A percentile compares a stretch with the other conserved stretches of the same genome.
phyloP scores from a whole-genome alignment of 1,139 yeast genomes.

The Magnusiomyces paraingens region DNA sequence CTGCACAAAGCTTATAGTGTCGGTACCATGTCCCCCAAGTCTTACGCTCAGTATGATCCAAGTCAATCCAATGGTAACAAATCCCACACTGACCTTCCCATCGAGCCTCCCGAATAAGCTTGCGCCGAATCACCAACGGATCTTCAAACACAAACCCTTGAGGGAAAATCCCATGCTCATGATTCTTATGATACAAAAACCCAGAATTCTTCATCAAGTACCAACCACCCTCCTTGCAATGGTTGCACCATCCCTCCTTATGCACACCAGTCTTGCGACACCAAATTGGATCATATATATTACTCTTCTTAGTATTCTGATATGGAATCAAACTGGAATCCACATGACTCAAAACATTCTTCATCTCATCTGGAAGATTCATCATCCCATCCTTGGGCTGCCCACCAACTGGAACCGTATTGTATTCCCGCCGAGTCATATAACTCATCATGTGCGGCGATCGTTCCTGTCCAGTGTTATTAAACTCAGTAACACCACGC shows the following conservation, averaged over 20 bases:
- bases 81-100: constrained; percentile 31
- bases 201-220: constrained; percentile 27
- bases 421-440: constrained; percentile 18
- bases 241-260: constrained; percentile 29
- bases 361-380: constrained; percentile 1
- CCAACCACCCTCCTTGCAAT: constrained; percentile 25
- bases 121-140: constrained; percentile 26
- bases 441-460: constrained; percentile 20
- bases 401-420: constrained; percentile 16
- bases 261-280: constrained; percentile 20
- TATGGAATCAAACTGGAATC: constrained; percentile 12
- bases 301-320: constrained; percentile 20
- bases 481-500: constrained; percentile 23
- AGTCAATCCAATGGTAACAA: constrained; percentile 29
- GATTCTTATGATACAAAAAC: constrained; percentile 28
- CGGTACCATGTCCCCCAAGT: constrained; percentile 30
- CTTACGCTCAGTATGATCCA: constrained; percentile 25
- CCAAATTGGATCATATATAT: constrained; percentile 24
- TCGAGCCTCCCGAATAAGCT: constrained; percentile 24
- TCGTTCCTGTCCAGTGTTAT: constrained; percentile 14
- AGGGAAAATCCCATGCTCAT: constrained; percentile 29
- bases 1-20: constrained; percentile 27
- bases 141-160: constrained; percentile 28
- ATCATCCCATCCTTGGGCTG: constrained; percentile 6
- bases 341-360: not conserved